Conservation (phyloP, 257 asterid genomes). For the Rehmannia glutinosa region DNA sequence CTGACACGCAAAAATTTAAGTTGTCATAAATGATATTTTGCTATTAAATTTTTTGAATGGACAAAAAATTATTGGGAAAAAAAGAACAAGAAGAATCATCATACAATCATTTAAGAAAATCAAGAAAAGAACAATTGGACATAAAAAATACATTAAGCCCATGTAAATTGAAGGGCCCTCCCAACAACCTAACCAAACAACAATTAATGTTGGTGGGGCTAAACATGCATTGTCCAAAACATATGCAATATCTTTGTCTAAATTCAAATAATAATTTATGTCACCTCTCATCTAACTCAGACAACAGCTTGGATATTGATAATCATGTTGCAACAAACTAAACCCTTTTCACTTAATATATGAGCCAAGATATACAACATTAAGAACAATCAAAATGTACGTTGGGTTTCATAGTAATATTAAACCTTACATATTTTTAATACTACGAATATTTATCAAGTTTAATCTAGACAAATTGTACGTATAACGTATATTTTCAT, state of each 20-base stretch:
- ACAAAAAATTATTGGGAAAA: not conserved
- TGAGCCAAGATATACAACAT: not conserved
- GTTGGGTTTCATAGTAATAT: not conserved
- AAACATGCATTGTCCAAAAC: conserved; percentile 13
- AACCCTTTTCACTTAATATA: not conserved
- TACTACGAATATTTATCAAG: too few species aligned
- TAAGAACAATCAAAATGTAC: not conserved
- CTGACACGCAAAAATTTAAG: too few species aligned
- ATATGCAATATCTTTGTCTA: not conserved
- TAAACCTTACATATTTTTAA: too few species aligned
- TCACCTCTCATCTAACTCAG: not conserved
- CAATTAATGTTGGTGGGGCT: not conserved
- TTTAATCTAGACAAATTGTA: too few species aligned
- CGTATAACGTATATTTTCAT: too few species aligned
- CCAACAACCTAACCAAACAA: conserved; percentile 9
- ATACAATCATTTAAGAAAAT: not conserved
- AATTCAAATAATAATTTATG: not conserved
- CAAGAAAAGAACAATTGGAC: not conserved
- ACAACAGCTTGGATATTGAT: not conserved
- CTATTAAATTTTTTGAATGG: not conserved
- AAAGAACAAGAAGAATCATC: too few species aligned
- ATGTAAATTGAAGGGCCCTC: not conserved
- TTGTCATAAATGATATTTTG: too few species aligned
- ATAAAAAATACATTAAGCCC: not conserved
- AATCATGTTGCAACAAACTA: not conserved